A percentile compares a stretch with the other conserved stretches of the same genome.
Conservation (phyloP, 768 basidiomycete genomes). For the Tremella fuciformis region DNA sequence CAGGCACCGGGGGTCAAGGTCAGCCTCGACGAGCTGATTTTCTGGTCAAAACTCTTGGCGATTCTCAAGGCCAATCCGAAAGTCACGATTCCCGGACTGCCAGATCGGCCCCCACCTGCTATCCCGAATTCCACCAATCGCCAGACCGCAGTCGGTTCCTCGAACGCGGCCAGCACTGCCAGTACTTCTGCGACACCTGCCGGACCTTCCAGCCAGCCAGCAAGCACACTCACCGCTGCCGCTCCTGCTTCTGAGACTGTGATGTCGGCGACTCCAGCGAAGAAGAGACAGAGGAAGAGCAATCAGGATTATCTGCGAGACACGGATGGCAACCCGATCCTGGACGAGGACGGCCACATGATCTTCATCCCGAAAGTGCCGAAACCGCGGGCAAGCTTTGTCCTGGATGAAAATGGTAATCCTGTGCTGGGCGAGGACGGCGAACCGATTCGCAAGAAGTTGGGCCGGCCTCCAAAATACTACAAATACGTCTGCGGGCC, state of each 20-base stretch:
- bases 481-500: too few relatives aligned
- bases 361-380: neutral
- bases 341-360: slow-evolving; percentile 7
- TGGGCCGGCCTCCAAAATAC: neutral
- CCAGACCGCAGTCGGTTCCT: too few relatives aligned
- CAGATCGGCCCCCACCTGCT: slow-evolving; percentile 8
- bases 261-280: neutral
- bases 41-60: slow-evolving; percentile 33
- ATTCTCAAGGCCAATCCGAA: slow-evolving; percentile 22
- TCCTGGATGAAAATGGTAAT: slow-evolving; percentile 8
- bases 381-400: neutral
- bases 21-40: slow-evolving; percentile 22
- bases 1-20: slow-evolving; percentile 8
- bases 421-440: slow-evolving; percentile 1
- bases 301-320: too few relatives aligned
- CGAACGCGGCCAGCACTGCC: too few relatives aligned
- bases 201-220: too few relatives aligned
- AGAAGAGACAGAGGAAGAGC: slow-evolving; percentile 5
- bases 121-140: slow-evolving; percentile 2
- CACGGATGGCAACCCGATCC: too few relatives aligned
- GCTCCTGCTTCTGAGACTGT: too few relatives aligned
- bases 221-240: too few relatives aligned
- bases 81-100: slow-evolving; percentile 23
- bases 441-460: slow-evolving; percentile 1
- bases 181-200: too few relatives aligned